Evolutionary conservation across 2,329 filamentous ascomycete species (phyloP).

Genomic region (Hypoxylon sp.): DNA sequence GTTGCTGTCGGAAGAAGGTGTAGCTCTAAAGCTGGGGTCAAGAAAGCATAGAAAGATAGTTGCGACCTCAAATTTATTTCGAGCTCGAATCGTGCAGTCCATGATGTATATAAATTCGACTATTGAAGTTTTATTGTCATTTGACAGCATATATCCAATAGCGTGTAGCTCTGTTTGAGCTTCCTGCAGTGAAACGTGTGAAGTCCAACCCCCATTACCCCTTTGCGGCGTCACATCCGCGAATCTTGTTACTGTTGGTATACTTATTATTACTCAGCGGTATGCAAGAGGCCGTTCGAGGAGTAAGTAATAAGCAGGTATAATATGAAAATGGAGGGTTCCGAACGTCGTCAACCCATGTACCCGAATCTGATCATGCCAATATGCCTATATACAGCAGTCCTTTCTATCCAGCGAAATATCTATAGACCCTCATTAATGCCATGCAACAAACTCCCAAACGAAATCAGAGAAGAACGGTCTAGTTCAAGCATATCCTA

Average conservation of each 20-base stretch:
- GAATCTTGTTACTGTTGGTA: neutral
- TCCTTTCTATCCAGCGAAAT: neutral
- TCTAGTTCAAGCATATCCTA: constrained; percentile 61
- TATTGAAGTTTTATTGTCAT: no score
- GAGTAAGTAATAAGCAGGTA: neutral
- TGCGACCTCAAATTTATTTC: neutral
- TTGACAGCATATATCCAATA: no score
- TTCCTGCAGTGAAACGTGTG: no score
- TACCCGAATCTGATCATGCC: neutral
- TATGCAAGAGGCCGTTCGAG: neutral
- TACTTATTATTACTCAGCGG: neutral
- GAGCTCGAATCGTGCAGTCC: neutral
- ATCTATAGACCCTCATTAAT: neutral
- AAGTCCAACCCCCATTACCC: neutral
- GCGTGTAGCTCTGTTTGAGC: no score
- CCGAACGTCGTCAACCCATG: neutral
- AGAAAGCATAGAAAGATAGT: neutral
- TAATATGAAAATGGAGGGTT: neutral
- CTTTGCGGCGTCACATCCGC: neutral
- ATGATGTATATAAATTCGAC: neutral
- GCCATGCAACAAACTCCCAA: neutral
- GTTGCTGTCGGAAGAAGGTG: neutral
- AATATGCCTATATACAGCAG: neutral
- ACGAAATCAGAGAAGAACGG: neutral
- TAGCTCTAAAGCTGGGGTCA: neutral